Conservation (phyloP, 116 monocot species). For the Phalaenopsis hybrid region DNA sequence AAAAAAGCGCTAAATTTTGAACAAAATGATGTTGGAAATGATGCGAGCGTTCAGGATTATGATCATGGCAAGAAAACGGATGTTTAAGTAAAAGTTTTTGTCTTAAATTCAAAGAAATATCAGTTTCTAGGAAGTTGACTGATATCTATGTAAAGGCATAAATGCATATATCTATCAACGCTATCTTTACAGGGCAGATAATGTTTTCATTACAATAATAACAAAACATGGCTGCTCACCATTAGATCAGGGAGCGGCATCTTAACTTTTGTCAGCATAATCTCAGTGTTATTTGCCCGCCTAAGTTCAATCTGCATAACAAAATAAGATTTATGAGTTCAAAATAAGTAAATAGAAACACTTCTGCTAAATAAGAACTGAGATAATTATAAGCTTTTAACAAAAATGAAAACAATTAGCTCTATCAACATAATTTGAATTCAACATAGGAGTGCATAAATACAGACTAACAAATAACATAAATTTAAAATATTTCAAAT, state of each 20-base stretch:
- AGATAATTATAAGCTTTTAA: neutral
- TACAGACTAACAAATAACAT: neutral
- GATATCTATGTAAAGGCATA: neutral
- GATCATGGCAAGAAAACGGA: neutral
- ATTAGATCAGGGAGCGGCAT: slow-evolving; percentile 62
- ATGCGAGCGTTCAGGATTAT: neutral
- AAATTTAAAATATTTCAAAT: too few relatives aligned
- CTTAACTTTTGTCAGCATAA: slow-evolving; percentile 70
- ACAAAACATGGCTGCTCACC: slow-evolving; percentile 26
- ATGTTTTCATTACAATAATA: neutral
- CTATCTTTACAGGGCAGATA: neutral
- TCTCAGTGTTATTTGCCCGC: slow-evolving; percentile 63
- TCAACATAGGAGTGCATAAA: neutral
- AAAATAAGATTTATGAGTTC: neutral
- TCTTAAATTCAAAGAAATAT: neutral
- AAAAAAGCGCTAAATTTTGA: neutral
- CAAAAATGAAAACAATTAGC: neutral
- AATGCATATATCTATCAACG: neutral
- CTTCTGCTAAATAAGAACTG: neutral
- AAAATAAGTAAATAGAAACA: slow-evolving; percentile 5
- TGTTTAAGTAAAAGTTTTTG: neutral
- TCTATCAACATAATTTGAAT: neutral
- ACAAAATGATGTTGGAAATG: neutral
- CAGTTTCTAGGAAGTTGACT: neutral
- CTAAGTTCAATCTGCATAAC: slow-evolving; percentile 51